Conservation (phyloP, 106 monocot genomes). For the Dendrobium huoshanense region DNA sequence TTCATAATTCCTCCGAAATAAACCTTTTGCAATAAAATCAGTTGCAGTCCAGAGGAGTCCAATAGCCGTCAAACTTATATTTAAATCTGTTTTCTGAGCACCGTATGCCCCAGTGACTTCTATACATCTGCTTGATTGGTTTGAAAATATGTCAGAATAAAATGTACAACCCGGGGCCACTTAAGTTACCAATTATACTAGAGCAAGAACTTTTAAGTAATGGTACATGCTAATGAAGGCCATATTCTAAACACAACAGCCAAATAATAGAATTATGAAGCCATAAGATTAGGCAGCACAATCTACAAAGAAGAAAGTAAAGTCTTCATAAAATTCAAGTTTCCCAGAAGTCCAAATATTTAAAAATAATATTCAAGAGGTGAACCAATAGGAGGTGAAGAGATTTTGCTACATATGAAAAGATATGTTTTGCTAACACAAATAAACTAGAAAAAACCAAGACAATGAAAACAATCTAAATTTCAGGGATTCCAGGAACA, state of each 20-base stretch:
- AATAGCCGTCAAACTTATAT: constrained; percentile 97
- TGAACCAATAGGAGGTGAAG: background rate
- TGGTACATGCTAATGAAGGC: background rate
- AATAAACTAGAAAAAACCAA: background rate
- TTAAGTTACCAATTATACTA: background rate
- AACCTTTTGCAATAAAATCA: constrained; percentile 95
- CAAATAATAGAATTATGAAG: background rate
- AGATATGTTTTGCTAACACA: background rate
- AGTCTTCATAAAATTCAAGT: background rate
- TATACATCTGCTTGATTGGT: constrained; percentile 52
- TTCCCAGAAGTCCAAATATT: background rate
- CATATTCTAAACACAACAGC: background rate
- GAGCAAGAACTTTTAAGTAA: background rate
- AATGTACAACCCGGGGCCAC: background rate
- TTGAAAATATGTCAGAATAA: background rate
- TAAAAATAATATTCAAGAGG: background rate
- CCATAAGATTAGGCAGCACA: background rate
- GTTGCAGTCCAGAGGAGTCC: constrained; percentile 95
- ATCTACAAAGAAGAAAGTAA: background rate
- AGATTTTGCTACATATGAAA: background rate
- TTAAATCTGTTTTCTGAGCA: constrained; percentile 79
- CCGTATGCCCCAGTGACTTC: constrained; percentile 86
- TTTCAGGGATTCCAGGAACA: no score
- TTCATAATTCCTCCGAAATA: constrained; percentile 22
- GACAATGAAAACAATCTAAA: background rate